Evolutionary conservation across 1,284 basidiomycete species (phyloP), one percentile per base, ranked within the genome.

Genomic region (Rhodotorula sp.): DNA sequence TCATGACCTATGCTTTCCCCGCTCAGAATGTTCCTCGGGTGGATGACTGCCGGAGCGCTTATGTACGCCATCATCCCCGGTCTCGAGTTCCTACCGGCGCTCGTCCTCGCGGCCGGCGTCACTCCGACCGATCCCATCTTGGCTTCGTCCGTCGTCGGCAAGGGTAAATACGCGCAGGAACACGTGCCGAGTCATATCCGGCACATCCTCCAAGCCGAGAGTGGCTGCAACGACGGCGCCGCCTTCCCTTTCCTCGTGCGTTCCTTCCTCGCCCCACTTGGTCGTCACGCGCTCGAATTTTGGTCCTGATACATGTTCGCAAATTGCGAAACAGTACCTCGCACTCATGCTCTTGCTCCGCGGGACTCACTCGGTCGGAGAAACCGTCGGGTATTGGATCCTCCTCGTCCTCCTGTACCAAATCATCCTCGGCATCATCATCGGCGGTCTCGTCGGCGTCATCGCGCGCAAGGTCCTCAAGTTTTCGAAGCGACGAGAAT

Each of bases 131-230:
- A 99, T 82, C 96, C 96, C 29, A 85, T 84, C 71, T 79, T 85
- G 73, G 83, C 84, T 0, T 84, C 85, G 65, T 83, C 83, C 39
- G 82, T 99, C 67, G 90, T 99, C 20, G 96, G 97, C 79, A 79
- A 79, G 71, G 96, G 97, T 65, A 96, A 93, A 82, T 99, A 96
- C 84, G 96, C 96, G 3, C 92, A 99, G 81, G 97, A 97, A 80
- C 96, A 99, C 79, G 96, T 99, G 23, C 96, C 96, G 0, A 90
- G 93, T 0, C 97, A 99, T 81, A 86, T 99, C 61, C 89, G 95
- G 52, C 93, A 98, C 81, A 86, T 97, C 67, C 84, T 97, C n/a
- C 87, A 91, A 5, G 93, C 93, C 2, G 95, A 98, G 82, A 93
- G 91, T 10, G 94, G 94, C 15, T 75, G 76, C 46, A 79, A 79